These are phyloP conservation scores for Trichothecium roseum DNA, from an alignment of 2,329 filamentous ascomycete genomes.

Conservation along the genomic window DNA sequence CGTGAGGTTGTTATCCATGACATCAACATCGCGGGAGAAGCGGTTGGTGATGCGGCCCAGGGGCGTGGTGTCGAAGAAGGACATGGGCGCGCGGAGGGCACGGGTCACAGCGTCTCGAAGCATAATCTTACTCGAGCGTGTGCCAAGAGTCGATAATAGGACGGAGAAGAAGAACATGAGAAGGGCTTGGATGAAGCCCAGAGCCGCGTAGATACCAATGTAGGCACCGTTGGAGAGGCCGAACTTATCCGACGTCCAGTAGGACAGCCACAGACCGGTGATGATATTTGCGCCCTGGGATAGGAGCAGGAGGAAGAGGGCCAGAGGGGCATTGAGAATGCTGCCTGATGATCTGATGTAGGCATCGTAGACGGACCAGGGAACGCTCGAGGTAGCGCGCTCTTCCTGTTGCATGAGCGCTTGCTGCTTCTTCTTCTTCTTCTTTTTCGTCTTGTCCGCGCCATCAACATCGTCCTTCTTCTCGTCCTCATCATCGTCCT, in stretches of 20 bases:
- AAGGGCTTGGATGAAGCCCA: constrained; percentile 61
- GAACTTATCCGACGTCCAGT: constrained; percentile 79
- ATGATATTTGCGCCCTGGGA: constrained; percentile 78
- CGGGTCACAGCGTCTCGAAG: constrained; percentile 69
- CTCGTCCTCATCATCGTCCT: constrained; percentile 34
- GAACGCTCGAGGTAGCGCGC: constrained; percentile 63
- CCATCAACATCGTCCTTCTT: constrained; percentile 29
- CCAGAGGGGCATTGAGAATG: constrained; percentile 55
- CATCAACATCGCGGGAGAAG: constrained; percentile 89
- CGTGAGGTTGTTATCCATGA: constrained; percentile 87
- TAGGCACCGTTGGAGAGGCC: constrained; percentile 57
- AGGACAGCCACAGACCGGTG: constrained; percentile 87
- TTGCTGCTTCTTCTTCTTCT: constrained; percentile 44
- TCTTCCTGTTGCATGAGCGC: constrained; percentile 65
- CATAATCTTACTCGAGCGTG: constrained; percentile 72
- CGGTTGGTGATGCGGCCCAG: constrained; percentile 92
- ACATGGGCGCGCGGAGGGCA: constrained; percentile 66
- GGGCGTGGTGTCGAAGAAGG: constrained; percentile 95
- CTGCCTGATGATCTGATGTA: constrained; percentile 70
- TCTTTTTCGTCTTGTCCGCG: constrained; percentile 30
- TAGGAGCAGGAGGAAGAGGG: constrained; percentile 53
- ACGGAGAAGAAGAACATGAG: constrained; percentile 77
- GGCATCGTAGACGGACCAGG: constrained; percentile 68
- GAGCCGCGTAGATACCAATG: constrained; percentile 59
- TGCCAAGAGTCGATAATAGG: constrained; percentile 67